phyloP scores from a whole-genome alignment of 305 asterid genomes.

The Fraxinus baroniana region DNA sequence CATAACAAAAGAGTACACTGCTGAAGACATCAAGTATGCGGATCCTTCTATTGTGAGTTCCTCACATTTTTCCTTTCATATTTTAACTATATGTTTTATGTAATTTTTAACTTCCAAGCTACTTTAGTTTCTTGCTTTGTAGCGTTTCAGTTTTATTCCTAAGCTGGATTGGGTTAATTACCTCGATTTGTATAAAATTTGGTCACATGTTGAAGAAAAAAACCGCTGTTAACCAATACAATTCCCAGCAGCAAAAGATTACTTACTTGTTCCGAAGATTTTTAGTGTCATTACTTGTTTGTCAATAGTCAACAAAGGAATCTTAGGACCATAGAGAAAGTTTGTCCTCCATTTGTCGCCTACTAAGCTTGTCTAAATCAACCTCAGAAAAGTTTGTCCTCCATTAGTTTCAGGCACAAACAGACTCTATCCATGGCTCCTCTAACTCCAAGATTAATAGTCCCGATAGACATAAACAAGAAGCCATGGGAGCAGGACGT shows the following conservation, averaged over 20 bases:
- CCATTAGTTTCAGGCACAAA: background rate
- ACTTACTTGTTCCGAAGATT: background rate
- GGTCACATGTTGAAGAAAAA: background rate
- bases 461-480: slow-evolving; percentile 62
- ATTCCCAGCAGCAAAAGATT: background rate
- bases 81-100: background rate
- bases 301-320: background rate
- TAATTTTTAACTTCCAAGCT: background rate
- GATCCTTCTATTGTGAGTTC: slow-evolving; percentile 60
- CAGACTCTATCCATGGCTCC: slow-evolving; percentile 33
- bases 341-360: slow-evolving; percentile 35
- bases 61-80: background rate
- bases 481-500: slow-evolving; percentile 69
- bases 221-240: background rate
- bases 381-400: background rate
- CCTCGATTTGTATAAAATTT: background rate
- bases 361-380: slow-evolving; percentile 26
- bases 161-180: background rate
- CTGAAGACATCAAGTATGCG: slow-evolving; percentile 46
- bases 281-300: background rate
- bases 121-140: background rate
- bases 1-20: slow-evolving; percentile 56
- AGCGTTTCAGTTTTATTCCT: background rate
- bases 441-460: slow-evolving; percentile 58
- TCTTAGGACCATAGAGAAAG: slow-evolving; percentile 31